Base-by-base conservation (phyloP, 495 filamentous ascomycete species). In the Daldinia loculata region DNA sequence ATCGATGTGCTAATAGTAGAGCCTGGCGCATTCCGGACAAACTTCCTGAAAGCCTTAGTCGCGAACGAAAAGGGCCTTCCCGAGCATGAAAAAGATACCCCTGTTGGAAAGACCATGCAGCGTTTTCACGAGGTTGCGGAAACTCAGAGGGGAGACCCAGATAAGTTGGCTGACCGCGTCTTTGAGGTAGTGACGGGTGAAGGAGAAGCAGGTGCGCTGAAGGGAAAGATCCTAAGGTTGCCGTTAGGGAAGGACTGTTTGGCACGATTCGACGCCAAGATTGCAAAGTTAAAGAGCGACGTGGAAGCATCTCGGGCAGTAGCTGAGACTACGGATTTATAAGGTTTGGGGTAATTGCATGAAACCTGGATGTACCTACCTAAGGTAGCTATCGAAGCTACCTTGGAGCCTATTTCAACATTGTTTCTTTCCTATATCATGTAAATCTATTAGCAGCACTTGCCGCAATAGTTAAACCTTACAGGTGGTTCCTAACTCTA, bases 141-240 rank as follows among this genome's bases (percentile, higher is more conserved):
- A 1, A 9, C 24, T 26, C 26, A 53, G 3, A 53, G 27, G 26
- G 50, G 50, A 12, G 50, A 53, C 14, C 50, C 50, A 6, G 50
- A 53, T 27, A 53, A 53, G 50, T 14, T 30, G 2, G 50, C 27
- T 7, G 50, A 53, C 15, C 50, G 50, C 4, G 27, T 53, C 6
- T 53, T 53, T n/a, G 50, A 53, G 50, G 50, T 53, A 12, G 50
- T 53, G 2, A 53, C 50, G 5, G 50, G 50, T 7, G 50, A 53
- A 17, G 50, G 50, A 8, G 50, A 53, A 11, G 50, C 14, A 2
- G 50, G 50, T 9, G 24, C 50, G 15, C 7, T 53, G 26, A 53
- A 53, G 27, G 50, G 50, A 7, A 53, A 53, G 50, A 53, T 53
- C 50, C 11, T 53, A n/a, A 53, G 50, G 6, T 30, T 53, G 12